phyloP scores from a whole-genome alignment of 495 filamentous ascomycete species.

The Choiromyces venosus region DNA sequence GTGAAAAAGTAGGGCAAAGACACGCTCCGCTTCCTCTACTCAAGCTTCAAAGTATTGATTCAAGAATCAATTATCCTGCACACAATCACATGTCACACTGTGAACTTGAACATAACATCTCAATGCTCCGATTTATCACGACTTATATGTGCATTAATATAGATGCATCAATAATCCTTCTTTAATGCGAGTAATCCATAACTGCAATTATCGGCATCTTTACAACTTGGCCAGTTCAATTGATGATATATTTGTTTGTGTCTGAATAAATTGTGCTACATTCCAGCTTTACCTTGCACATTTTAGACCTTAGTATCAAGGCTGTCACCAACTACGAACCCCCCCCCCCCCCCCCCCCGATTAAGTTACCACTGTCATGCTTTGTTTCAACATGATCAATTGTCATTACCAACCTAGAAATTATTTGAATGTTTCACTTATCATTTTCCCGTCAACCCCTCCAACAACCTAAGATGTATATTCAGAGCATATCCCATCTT shows the following conservation, averaged over 20 bases:
- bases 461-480: not conserved
- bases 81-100: not conserved
- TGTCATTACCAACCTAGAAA: not conserved
- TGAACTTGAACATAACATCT: not conserved
- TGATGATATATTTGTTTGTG: not conserved
- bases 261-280: not conserved
- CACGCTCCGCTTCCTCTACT: no score
- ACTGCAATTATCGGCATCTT: not conserved
- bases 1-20: no score
- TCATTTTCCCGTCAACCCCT: not conserved
- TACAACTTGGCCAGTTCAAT: not conserved
- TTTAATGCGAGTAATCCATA: not conserved
- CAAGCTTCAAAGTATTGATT: not conserved
- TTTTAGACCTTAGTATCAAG: no score
- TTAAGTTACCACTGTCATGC: not conserved
- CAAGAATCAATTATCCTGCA: not conserved
- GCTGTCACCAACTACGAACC: no score
- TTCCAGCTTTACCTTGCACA: not conserved
- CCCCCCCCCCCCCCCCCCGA: no score
- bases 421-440: not conserved
- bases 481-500: not conserved
- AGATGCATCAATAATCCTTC: not conserved
- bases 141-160: not conserved
- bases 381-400: not conserved
- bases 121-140: not conserved